Conservation (phyloP, 805 yeast species). For the Yamadazyma tumulicola region DNA sequence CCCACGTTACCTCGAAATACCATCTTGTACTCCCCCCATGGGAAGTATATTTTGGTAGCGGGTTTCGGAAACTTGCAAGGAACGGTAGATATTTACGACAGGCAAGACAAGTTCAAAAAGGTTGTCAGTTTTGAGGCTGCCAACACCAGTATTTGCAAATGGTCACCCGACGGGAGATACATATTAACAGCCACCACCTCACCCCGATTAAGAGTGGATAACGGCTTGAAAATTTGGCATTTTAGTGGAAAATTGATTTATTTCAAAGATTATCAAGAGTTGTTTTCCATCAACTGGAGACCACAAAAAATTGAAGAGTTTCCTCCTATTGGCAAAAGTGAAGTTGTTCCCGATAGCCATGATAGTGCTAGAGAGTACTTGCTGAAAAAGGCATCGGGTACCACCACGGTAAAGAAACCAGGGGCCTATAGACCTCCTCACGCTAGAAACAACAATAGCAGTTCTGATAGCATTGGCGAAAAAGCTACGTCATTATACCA, state of each 20-base stretch:
- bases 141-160: slow-evolving; percentile 93
- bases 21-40: slow-evolving; percentile 89
- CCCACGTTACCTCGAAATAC: slow-evolving; percentile 90
- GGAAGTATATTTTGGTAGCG: slow-evolving; percentile 84
- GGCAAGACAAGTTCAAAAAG: slow-evolving; percentile 78
- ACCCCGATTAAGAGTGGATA: slow-evolving; percentile 95
- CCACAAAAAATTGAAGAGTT: slow-evolving; percentile 54
- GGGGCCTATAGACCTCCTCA: slow-evolving; percentile 98
- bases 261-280: slow-evolving; percentile 76
- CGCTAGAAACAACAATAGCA: slow-evolving; percentile 53
- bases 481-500: slow-evolving; percentile 54
- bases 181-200: slow-evolving; percentile 94
- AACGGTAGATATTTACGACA: slow-evolving; percentile 89
- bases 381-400: slow-evolving; percentile 35
- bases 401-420: slow-evolving; percentile 48
- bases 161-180: slow-evolving; percentile 97
- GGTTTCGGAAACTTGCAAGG: slow-evolving; percentile 99
- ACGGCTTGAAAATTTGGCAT: slow-evolving; percentile 92
- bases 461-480: slow-evolving; percentile 18
- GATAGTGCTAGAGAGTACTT: slow-evolving; percentile 60
- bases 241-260: slow-evolving; percentile 78
- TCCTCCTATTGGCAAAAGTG: slow-evolving; percentile 47
- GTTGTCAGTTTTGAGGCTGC: slow-evolving; percentile 84
- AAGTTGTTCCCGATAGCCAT: slow-evolving; percentile 66
- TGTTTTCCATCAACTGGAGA: slow-evolving; percentile 81